Evolutionary conservation across 177 flowering plant genomes (phyloP).

Genomic region (Tripterygium wilfordii): DNA sequence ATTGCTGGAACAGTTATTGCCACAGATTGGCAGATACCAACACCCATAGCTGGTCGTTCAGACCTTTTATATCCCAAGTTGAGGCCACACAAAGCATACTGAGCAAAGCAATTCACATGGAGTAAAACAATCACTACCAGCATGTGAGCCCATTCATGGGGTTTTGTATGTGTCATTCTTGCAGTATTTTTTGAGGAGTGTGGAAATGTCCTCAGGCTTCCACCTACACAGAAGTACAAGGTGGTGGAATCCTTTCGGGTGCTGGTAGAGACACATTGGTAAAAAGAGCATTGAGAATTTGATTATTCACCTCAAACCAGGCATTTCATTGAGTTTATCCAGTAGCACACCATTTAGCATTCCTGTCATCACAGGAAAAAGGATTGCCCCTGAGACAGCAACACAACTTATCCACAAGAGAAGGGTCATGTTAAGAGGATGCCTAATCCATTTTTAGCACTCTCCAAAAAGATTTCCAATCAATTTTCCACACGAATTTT

Average conservation of each 20-base stretch:
- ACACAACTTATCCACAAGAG: conserved; percentile 61
- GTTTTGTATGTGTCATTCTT: conserved; percentile 76
- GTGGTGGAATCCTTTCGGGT: conserved; percentile 69
- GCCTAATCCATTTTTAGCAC: conserved; percentile 55
- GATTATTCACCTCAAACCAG: conserved; percentile 86
- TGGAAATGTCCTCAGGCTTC: conserved; percentile 51
- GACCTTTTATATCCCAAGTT: conserved; percentile 73
- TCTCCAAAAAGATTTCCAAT: conserved; percentile 44
- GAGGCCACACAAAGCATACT: conserved; percentile 77
- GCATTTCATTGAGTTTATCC: conserved; percentile 52
- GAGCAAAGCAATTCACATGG: conserved; percentile 73
- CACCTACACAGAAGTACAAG: conserved; percentile 63
- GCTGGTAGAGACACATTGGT: conserved; percentile 89
- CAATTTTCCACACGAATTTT: conserved; percentile 32
- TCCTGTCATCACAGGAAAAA: conserved; percentile 82
- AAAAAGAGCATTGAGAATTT: conserved; percentile 76
- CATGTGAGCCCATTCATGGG: conserved; percentile 86
- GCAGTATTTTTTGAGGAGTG: conserved; percentile 65
- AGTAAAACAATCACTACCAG: conserved; percentile 66
- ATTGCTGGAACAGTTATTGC: conserved; percentile 68
- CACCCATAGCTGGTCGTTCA: conserved; percentile 69
- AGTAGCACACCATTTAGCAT: conserved; percentile 55
- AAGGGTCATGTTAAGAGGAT: conserved; percentile 72
- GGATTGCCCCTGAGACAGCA: conserved; percentile 71
- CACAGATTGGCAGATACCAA: conserved; percentile 53